A percentile compares a stretch with the other conserved stretches of the same genome.
Conservation (phyloP, 805 yeast genomes). For the Nakazawaea laoshanensis region DNA sequence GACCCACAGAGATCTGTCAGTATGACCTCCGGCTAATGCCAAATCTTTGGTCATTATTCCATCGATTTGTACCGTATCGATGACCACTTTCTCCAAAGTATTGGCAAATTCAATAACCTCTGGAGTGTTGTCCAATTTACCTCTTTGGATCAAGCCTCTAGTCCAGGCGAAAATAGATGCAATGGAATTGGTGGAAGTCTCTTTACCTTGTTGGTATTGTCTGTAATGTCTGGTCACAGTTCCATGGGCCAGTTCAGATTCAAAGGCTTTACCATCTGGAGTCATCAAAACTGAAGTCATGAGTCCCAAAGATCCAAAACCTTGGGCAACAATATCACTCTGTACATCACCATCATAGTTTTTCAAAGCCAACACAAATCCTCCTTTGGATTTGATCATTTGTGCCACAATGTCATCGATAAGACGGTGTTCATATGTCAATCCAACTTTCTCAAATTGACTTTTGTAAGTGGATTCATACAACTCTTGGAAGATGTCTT, state of each 20-base stretch:
- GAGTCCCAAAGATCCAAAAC: conserved; percentile 75
- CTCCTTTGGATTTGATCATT: conserved; percentile 80
- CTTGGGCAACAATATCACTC: conserved; percentile 81
- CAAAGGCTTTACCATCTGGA: conserved; percentile 82
- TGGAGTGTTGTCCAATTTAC: conserved; percentile 64
- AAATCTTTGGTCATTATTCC: conserved; percentile 79
- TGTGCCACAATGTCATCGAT: conserved; percentile 88
- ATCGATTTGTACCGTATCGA: conserved; percentile 66
- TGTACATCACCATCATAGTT: conserved; percentile 86
- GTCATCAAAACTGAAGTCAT: conserved; percentile 81
- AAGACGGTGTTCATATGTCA: conserved; percentile 73
- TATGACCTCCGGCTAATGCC: conserved; percentile 62
- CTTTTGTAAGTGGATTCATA: conserved; percentile 50
- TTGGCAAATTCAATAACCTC: conserved; percentile 63
- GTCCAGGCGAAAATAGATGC: conserved; percentile 85
- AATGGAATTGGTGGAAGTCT: conserved; percentile 78
- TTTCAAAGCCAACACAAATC: conserved; percentile 72
- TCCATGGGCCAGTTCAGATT: conserved; percentile 83
- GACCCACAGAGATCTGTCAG: conserved; percentile 54
- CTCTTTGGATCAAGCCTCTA: conserved; percentile 79
- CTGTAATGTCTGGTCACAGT: conserved; percentile 83
- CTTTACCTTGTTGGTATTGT: conserved; percentile 74
- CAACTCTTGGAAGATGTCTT: conserved; percentile 66
- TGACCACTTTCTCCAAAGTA: conserved; percentile 54
- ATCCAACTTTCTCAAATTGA: conserved; percentile 49